phyloP scores from a whole-genome alignment of 306 rosid species.

The Vicia villosa region DNA sequence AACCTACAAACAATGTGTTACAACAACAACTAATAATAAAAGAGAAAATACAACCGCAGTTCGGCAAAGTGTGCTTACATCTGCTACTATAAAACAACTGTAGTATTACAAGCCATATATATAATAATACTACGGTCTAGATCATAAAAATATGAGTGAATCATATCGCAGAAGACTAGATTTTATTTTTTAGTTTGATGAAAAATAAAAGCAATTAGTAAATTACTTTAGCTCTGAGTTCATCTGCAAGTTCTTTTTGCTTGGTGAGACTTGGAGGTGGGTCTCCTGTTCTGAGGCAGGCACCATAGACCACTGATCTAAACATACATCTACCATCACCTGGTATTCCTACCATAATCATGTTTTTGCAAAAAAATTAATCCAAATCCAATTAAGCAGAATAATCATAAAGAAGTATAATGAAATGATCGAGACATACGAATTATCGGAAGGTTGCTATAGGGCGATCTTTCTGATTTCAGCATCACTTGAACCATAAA shows the following conservation, averaged over 20 bases:
- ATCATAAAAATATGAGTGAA: no score
- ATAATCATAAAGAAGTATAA: not conserved
- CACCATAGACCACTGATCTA: conserved; percentile 76
- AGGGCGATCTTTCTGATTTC: conserved; percentile 31
- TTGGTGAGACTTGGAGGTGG: conserved; percentile 57
- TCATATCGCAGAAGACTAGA: no score
- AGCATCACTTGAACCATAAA: conserved; percentile 39
- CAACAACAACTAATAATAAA: no score
- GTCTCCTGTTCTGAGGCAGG: conserved; percentile 63
- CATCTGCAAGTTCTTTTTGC: conserved; percentile 88
- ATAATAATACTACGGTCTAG: no score
- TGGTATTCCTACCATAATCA: conserved; percentile 55
- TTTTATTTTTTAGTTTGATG: not conserved
- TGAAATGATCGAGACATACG: conserved; percentile 45
- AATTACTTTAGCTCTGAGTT: conserved; percentile 68
- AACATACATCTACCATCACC: conserved; percentile 96
- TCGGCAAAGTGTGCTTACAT: no score
- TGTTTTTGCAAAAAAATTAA: not conserved
- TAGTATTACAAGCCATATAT: no score
- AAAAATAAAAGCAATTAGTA: not conserved
- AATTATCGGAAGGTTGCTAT: conserved; percentile 48
- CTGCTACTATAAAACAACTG: no score
- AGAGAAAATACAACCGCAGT: no score
- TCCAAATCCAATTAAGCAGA: not conserved
- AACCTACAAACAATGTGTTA: conserved; percentile 50